Evolutionary conservation across 148 eudicot species (phyloP), one percentile per base, ranked within the genome.

Genomic region (Cornus suecica): DNA sequence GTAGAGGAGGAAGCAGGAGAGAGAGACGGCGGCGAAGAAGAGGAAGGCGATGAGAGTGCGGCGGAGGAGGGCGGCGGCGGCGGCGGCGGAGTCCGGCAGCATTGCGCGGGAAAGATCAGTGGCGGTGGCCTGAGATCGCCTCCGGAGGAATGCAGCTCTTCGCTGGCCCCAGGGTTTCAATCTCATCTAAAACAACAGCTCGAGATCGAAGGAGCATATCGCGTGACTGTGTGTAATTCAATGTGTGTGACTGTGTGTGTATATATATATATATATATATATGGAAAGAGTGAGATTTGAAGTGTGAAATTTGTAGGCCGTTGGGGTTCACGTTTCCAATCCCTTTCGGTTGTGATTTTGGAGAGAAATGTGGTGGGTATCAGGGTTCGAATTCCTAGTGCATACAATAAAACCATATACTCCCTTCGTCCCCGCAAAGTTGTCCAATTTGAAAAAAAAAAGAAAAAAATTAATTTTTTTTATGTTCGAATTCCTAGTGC

Each of bases 1-100:
- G 41, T 48, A 68, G 66, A 78, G 72, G 32, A 73, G 45, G 56
- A 66, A 87, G 25, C 79, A 77, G 15, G 74, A 85, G 65, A 83
- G 45, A 66, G 80, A 77, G 26, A 86, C 20, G 41, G 72, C 74
- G 62, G 68, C 68, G 70, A 83, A 20, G 68, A 77, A 77, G 71
- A 76, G 13, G 22, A 81, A 48, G 23, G 71, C 71, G 13, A 54
- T 73, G 24, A 79, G 51, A 37, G 71, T 66, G 22, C 81, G 84
- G 48, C 86, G 86, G 65, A 81, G 31, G 72, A 81, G 27, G 69
- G 74, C 48, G 32, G 66, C 31, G 71, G 76, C 31, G 71, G 76
- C 65, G 66, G 73, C n/a, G 41, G 41, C 15, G 29, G 22, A 15
- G 32, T 48, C 70, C 48, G 61, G 30, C 62, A 48, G 14, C 72